These are phyloP conservation scores for Tetrapisispora nanseiensis DNA, from an alignment of 805 yeast genomes.

Conservation along the genomic window DNA sequence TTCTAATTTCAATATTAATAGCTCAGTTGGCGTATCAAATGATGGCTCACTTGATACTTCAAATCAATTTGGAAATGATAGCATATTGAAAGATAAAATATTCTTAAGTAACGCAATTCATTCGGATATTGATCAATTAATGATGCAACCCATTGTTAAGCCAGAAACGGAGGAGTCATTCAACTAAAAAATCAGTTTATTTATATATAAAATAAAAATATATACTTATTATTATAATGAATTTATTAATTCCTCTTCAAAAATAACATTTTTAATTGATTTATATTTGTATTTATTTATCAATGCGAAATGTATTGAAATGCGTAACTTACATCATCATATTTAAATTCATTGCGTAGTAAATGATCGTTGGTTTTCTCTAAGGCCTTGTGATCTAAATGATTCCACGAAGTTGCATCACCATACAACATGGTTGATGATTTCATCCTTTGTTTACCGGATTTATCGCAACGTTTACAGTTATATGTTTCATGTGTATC, in stretches of 20 bases:
- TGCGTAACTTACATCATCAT: conserved; percentile 68
- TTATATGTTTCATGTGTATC: conserved; percentile 90
- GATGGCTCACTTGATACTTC: not conserved
- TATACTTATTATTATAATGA: not conserved
- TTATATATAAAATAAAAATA: not conserved
- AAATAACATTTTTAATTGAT: not conserved
- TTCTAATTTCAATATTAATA: not conserved
- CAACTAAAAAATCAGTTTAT: not conserved
- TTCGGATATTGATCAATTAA: conserved; percentile 2
- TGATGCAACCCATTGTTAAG: not conserved
- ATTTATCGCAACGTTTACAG: conserved; percentile 64
- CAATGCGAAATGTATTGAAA: conserved; percentile 88
- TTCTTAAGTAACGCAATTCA: not conserved
- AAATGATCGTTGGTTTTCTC: conserved; percentile 64
- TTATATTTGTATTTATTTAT: not conserved
- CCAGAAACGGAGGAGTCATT: conserved; percentile 3
- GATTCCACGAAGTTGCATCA: conserved; percentile 97
- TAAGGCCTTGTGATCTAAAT: conserved; percentile 56
- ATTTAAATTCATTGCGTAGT: conserved; percentile 60
- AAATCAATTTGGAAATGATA: not conserved
- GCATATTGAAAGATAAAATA: not conserved
- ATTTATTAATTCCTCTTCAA: not conserved
- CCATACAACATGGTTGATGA: conserved; percentile 91
- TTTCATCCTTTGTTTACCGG: conserved; percentile 49
- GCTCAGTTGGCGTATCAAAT: not conserved